These are phyloP conservation scores for Brasilioporus rufonigricans DNA, from an alignment of 768 basidiomycete genomes.

Conservation along the genomic window DNA sequence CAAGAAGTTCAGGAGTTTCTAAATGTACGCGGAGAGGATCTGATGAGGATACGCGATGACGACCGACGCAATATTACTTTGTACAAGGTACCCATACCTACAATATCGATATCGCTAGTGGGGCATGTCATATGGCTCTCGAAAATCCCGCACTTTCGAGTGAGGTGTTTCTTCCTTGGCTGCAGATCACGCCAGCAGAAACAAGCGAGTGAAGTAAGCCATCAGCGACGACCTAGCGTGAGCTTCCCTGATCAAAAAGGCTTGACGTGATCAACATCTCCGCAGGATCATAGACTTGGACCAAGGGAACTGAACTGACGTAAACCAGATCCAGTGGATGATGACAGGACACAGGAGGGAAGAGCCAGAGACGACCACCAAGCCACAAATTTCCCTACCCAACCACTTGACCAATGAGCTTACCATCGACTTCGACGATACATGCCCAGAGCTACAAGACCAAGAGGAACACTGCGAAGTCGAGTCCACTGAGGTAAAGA, in stretches of 20 bases:
- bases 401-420: too few species aligned
- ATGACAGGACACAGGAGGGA: too few species aligned
- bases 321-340: too few species aligned
- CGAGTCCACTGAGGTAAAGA: too few species aligned
- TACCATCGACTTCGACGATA: too few species aligned
- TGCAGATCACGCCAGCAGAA: not conserved
- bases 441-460: too few species aligned
- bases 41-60: not conserved
- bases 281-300: not conserved
- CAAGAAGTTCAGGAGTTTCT: slow-evolving; percentile 18
- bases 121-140: not conserved
- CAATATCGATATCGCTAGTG: not conserved
- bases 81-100: not conserved
- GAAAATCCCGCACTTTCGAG: not conserved
- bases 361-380: too few species aligned
- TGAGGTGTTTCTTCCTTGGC: not conserved
- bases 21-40: not conserved
- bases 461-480: too few species aligned
- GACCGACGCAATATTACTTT: not conserved
- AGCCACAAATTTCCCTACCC: too few species aligned
- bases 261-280: not conserved
- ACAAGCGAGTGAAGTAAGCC: not conserved
- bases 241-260: not conserved
- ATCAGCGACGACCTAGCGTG: not conserved
- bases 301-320: not conserved